phyloP scores from a whole-genome alignment of 2,329 filamentous ascomycete genomes.

The Chaetomium strumarium region DNA sequence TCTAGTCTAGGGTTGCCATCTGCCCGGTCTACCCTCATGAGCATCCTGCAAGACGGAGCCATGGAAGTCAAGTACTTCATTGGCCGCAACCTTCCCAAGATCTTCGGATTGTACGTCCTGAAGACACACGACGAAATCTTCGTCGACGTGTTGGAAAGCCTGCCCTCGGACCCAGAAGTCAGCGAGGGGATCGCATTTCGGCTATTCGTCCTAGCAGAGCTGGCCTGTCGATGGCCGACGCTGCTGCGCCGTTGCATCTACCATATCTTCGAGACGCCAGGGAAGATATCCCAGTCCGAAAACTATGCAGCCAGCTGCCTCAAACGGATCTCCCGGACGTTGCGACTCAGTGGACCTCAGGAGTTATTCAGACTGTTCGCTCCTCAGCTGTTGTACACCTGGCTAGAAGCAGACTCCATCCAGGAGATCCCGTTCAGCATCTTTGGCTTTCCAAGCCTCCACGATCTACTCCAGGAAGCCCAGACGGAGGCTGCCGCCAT shows the following conservation, averaged over 20 bases:
- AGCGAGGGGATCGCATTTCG: conserved; percentile 81
- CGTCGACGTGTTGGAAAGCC: conserved; percentile 69
- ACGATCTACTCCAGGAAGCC: conserved; percentile 62
- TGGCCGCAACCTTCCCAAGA: conserved; percentile 58
- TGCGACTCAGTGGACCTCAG: conserved; percentile 60
- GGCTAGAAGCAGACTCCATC: conserved; percentile 65
- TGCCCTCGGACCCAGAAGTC: conserved; percentile 68
- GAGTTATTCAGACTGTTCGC: conserved; percentile 79
- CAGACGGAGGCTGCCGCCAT: conserved; percentile 75
- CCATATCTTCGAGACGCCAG: conserved; percentile 87
- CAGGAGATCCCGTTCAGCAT: conserved; percentile 75
- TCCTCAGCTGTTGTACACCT: conserved; percentile 84
- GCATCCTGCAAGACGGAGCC: conserved; percentile 59
- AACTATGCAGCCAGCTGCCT: conserved; percentile 71
- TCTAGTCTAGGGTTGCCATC: conserved; percentile 51
- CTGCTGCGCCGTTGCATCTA: conserved; percentile 83
- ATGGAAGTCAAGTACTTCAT: conserved; percentile 72
- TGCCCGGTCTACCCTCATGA: conserved; percentile 65
- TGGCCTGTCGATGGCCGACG: conserved; percentile 81
- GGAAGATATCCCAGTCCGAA: conserved; percentile 58
- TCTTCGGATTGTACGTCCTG: conserved; percentile 80
- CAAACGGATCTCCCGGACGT: conserved; percentile 54
- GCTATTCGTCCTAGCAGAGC: conserved; percentile 65
- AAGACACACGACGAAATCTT: conserved; percentile 79
- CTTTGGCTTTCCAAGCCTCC: conserved; percentile 69